Conservation (phyloP, 2,329 filamentous ascomycete genomes). For the Didymella keratinophila region DNA sequence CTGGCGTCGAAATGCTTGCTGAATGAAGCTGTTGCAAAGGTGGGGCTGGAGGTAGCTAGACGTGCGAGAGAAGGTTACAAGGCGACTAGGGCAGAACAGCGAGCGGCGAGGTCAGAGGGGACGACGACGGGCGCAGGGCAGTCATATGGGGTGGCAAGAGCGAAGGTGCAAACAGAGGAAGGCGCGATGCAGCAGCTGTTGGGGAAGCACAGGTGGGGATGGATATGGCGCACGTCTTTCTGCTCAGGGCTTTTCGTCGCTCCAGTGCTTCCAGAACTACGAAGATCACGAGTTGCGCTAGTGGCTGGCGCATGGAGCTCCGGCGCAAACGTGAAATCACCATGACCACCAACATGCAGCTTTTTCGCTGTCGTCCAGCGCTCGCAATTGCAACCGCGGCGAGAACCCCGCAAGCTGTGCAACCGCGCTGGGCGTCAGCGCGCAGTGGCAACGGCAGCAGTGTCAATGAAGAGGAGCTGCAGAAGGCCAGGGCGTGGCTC, state of each 20-base stretch:
- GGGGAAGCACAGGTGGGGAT: constrained; percentile 24
- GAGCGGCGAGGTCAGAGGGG: constrained; percentile 10
- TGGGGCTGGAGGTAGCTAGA: constrained; percentile 20
- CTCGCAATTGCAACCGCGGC: constrained; percentile 15
- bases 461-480: constrained; percentile 41
- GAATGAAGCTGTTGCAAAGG: constrained; percentile 20
- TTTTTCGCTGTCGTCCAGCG: constrained; percentile 21
- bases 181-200: constrained; percentile 30
- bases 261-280: constrained; percentile 11
- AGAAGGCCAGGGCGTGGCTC: constrained; percentile 65
- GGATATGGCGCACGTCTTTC: constrained; percentile 15
- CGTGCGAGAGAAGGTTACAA: constrained; percentile 21
- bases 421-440: constrained; percentile 18
- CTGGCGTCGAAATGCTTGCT: constrained; percentile 22
- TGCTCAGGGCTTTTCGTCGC: constrained; percentile 15
- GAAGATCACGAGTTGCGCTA: constrained; percentile 16
- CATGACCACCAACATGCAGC: constrained; percentile 25
- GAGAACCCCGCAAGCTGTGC: constrained; percentile 18
- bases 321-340: constrained; percentile 14
- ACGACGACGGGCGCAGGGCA: constrained; percentile 20
- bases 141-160: constrained; percentile 28
- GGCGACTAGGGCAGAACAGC: constrained; percentile 12
- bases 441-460: constrained; percentile 15
- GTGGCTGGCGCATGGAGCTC: constrained; percentile 19
- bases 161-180: constrained; percentile 21